A percentile compares a stretch with the other conserved stretches of the same genome.
Evolutionary conservation across 108 stramenopile genomes (phyloP).

Genomic region (Skeletonema menzelii): DNA sequence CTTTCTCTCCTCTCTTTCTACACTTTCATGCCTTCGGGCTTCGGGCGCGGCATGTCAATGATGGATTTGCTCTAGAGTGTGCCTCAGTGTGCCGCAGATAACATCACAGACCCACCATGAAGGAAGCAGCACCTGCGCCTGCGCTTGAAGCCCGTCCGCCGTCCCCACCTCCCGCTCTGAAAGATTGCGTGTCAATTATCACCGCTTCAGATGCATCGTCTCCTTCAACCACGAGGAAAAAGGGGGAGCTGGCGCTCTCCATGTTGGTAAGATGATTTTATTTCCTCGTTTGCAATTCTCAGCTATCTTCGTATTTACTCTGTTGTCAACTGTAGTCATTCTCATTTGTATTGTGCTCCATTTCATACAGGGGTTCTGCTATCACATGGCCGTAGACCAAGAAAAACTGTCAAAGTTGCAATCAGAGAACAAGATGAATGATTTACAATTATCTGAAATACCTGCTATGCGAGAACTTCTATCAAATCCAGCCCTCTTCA

Average conservation of each 20-base stretch:
- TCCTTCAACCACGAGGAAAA: not conserved
- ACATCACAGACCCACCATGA: too few species aligned
- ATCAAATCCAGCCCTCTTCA: slow-evolving; percentile 10
- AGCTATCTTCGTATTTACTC: not conserved
- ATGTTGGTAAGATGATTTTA: not conserved
- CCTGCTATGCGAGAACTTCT: slow-evolving; percentile 15
- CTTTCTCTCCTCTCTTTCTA: too few species aligned
- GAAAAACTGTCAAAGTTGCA: not conserved
- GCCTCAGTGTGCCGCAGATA: too few species aligned
- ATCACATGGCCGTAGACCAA: not conserved
- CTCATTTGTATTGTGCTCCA: not conserved
- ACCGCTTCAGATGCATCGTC: not conserved
- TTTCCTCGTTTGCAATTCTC: not conserved
- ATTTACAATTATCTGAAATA: slow-evolving; percentile 10
- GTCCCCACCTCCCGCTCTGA: slow-evolving; percentile 6
- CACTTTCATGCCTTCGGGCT: too few species aligned
- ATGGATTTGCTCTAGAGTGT: too few species aligned
- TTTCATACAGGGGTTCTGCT: not conserved
- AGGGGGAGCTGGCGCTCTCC: not conserved
- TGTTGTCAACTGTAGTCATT: not conserved
- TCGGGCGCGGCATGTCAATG: too few species aligned
- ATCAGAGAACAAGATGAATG: not conserved
- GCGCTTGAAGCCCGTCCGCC: slow-evolving; percentile 2
- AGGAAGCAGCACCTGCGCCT: not conserved
- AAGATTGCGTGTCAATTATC: slow-evolving; percentile 9